phyloP scores from a whole-genome alignment of 495 filamentous ascomycete genomes.

The Lophium mytilinum region DNA sequence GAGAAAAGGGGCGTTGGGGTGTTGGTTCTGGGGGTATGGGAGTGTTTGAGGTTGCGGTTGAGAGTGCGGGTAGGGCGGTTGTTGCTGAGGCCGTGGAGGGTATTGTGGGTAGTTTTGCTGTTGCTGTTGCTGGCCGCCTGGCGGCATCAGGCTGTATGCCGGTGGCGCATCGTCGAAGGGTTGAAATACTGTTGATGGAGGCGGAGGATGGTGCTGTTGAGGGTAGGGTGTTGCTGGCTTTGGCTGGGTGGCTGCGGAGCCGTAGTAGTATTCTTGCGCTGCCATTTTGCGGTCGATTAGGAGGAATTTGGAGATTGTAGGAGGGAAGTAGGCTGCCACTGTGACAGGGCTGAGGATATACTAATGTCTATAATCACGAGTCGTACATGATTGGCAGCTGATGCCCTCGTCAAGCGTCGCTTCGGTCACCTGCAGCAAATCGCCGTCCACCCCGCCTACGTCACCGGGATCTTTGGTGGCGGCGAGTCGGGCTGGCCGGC shows the following conservation, averaged over 20 bases:
- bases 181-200: neutral
- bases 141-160: slow-evolving; percentile 7
- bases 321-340: too few relatives aligned
- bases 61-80: neutral
- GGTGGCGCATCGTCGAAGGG: neutral
- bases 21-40: neutral
- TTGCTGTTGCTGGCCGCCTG: neutral
- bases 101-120: slow-evolving; percentile 1
- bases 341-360: too few relatives aligned
- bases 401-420: neutral
- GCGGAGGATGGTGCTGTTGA: slow-evolving; percentile 14
- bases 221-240: slow-evolving; percentile 4
- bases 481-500: neutral
- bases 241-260: slow-evolving; percentile 3
- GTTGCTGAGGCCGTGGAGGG: slow-evolving; percentile 1
- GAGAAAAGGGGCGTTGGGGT: neutral
- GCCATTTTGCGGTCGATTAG: slow-evolving; percentile 4
- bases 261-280: slow-evolving; percentile 19
- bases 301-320: too few relatives aligned
- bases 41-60: neutral
- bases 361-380: too few relatives aligned
- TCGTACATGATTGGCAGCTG: too few relatives aligned
- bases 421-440: neutral
- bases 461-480: neutral
- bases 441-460: neutral